Evolutionary conservation across 176 grass and related monocot species (phyloP), one percentile per base, ranked within the genome.

Genomic region (Tillandsia leiboldiana): DNA sequence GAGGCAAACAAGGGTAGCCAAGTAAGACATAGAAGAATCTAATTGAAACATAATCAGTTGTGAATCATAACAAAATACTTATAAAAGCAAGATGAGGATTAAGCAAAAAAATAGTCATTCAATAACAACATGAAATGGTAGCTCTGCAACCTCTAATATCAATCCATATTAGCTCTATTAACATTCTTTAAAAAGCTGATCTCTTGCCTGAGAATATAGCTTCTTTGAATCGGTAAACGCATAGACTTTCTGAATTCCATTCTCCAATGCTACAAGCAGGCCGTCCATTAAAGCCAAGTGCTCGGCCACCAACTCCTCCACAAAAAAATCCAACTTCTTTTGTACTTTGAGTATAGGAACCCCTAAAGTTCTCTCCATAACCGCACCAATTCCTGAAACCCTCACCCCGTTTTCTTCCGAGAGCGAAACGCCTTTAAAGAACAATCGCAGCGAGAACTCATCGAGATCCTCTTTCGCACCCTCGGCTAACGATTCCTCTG

Each of bases 281-380:
- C 95, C 95, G 50, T 99, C 95, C 89, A 99, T 83, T n/a, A 99
- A 84, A 1, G 95, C 95, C 11, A 99, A 79, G 81, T 99, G 95
- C 78, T 99, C 95, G 0, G 95, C 95, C 13, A 93, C 95, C 20
- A 99, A 80, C 67, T 86, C 90, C 11, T 94, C 90, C 47, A 91
- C 90, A 80, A 82, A 88, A 69, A 99, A 99, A 75, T 99, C 90
- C 29, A 99, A 80, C 83, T 94, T 99, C 73, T 99, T 99, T 85
- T 99, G 90, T 27, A 99, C 84, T 76, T 68, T 69, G 48, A 88
- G 80, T 49, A 79, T 49, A 28, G 90, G 77, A 72, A 84, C 72
- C 14, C 79, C 94, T 0, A 79, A 66, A 1, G 49, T 67, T 69
- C 78, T 88, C 70, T 99, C 95, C 90, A 99, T 91, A n/a, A 99